These are phyloP conservation scores for Paratinospora sagittata DNA, from an alignment of 164 flowering plant species.

Conservation along the genomic window DNA sequence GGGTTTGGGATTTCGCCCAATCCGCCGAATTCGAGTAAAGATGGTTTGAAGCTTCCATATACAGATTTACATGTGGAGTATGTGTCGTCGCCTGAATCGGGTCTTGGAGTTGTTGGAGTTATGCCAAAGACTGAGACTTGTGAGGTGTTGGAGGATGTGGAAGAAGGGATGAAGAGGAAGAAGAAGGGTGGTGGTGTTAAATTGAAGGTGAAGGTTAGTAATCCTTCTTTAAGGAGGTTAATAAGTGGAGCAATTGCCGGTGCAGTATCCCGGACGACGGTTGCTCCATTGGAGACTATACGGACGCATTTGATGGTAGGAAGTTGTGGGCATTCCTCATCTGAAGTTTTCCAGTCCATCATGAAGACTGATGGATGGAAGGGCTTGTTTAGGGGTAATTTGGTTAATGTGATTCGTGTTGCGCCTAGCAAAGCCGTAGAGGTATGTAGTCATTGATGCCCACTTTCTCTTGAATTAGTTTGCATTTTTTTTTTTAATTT, in stretches of 20 bases:
- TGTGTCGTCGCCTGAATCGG: conserved; percentile 41
- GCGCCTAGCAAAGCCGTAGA: conserved; percentile 94
- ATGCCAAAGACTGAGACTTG: conserved; percentile 12
- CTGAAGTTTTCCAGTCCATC: conserved; percentile 75
- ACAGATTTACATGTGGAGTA: conserved; percentile 57
- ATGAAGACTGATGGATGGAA: conserved; percentile 92
- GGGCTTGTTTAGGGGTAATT: conserved; percentile 93
- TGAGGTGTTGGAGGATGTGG: conserved; percentile 21
- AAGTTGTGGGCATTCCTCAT: conserved; percentile 65
- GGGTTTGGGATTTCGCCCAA: conserved; percentile 47
- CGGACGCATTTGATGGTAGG: conserved; percentile 93
- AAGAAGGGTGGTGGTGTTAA: conserved; percentile 42
- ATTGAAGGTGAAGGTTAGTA: conserved; percentile 53
- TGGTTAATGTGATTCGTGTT: conserved; percentile 90
- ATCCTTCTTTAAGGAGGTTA: conserved; percentile 69
- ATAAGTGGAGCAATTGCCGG: conserved; percentile 87
- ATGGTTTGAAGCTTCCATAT: conserved; percentile 37
- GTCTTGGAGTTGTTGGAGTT: conserved; percentile 28
- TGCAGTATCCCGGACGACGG: conserved; percentile 64
- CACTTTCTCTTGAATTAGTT: not conserved
- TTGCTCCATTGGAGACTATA: conserved; percentile 84
- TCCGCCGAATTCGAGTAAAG: conserved; percentile 32
- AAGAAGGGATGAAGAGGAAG: conserved; percentile 35
- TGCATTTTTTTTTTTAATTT: not conserved
- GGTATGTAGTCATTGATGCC: conserved; percentile 21